Evolutionary conservation across 257 asterid species (phyloP).

Genomic region (Rauvolfia tetraphylla): DNA sequence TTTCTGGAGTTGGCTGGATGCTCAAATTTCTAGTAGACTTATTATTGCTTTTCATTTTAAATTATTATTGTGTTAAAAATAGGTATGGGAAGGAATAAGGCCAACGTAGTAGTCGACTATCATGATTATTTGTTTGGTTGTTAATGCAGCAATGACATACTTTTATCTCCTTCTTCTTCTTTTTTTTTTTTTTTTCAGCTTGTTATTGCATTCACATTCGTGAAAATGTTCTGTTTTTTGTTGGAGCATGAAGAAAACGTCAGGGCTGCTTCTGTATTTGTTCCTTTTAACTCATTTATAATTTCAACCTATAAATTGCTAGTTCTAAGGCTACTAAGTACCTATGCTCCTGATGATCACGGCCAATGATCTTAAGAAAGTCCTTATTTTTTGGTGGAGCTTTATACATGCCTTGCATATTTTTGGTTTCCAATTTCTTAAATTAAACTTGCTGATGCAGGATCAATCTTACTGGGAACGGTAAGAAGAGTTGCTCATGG

Average conservation of each 20-base stretch:
- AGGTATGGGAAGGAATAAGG: neutral
- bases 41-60: no score
- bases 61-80: neutral
- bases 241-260: no score
- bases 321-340: neutral
- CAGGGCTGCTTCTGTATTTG: neutral
- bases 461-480: conserved; percentile 42
- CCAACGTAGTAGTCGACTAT: neutral
- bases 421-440: neutral
- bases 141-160: neutral
- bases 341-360: neutral
- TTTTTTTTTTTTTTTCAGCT: neutral
- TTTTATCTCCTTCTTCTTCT: no score
- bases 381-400: neutral
- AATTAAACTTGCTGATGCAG: conserved; percentile 27
- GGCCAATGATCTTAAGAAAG: neutral
- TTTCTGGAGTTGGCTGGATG: no score
- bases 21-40: neutral
- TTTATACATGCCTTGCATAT: neutral
- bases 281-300: neutral
- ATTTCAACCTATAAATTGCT: neutral
- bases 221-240: neutral
- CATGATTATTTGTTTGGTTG: neutral
- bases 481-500: conserved; percentile 14
- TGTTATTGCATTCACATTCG: neutral